Base-by-base conservation (phyloP, 163 green algal species). In the Chlorella variabilis region DNA sequence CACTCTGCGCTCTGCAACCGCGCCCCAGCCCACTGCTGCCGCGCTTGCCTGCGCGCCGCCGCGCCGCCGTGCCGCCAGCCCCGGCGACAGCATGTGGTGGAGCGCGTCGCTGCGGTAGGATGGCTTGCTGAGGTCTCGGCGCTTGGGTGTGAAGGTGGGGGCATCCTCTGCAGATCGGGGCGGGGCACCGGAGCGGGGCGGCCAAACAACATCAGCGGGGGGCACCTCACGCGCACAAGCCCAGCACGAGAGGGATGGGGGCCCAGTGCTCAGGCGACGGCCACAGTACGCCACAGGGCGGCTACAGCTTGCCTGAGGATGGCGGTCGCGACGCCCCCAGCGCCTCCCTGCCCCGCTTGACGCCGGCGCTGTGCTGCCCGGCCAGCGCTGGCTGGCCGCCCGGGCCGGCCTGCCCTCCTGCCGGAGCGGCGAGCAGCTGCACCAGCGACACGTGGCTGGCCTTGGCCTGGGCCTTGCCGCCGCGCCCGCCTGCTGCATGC, bases 51-150 rank as follows among this genome's bases (percentile, higher is more conserved):
- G n/a, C n/a, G n/a, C n/a, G n/a, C n/a, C n/a, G n/a, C n/a, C n/a
- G n/a, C n/a, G n/a, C n/a, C n/a, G n/a, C n/a, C n/a, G n/a, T 66
- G 58, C 21, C 7, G 25, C 58, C 58, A 66, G 58, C 25, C 58
- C 58, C 25, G 58, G 58, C 58, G 68, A 82, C 65, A 82, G 63
- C 48, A 69, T 4, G 7, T 13, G 42, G 65, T 82, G 76, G 45
- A 82, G 63, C 8, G 66, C 76, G 25, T 75, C 20, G 33, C 63
- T 77, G 2, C 76, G 42, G 76, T 82, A 75, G 33, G 76, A 75
- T 15, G 76, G 76, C 63, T 82, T 75, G 62, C 61, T 75, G 6
- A 82, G 76, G 63, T 76, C 76, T 0, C 63, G 63, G n/a, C 45
- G 58, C 61, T 75, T 74, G 59, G 75, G 61, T 0, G 62, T 66